A percentile compares a stretch with the other conserved stretches of the same genome.
Conservation (phyloP, 2,329 filamentous ascomycete genomes). For the Colletotrichum navitas region DNA sequence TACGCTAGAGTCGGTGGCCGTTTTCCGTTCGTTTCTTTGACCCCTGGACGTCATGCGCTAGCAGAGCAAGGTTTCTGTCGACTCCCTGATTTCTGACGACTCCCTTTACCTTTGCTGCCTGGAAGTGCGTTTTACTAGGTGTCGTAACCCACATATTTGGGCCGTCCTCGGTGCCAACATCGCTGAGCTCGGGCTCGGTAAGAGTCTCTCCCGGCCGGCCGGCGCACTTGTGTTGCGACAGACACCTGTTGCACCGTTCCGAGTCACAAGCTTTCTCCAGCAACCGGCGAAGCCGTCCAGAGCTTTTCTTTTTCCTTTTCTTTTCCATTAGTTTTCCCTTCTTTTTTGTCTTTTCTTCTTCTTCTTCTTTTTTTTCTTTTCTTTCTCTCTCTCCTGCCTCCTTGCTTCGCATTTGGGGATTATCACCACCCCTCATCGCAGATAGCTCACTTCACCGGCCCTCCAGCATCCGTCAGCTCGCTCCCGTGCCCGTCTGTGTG, state of each 20-base stretch:
- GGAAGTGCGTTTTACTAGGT: slow-evolving; percentile 4
- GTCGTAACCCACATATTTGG: background rate
- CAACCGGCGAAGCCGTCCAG: background rate
- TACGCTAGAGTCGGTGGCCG: background rate
- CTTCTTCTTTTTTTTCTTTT: slow-evolving; percentile 5
- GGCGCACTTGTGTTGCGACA: slow-evolving; percentile 1
- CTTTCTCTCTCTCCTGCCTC: background rate
- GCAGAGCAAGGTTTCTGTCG: slow-evolving; percentile 1
- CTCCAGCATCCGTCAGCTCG: background rate
- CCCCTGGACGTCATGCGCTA: slow-evolving; percentile 14
- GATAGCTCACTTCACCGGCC: background rate
- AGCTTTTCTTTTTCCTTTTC: slow-evolving; percentile 16
- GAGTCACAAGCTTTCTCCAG: slow-evolving; percentile 25
- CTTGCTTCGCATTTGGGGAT: too few relatives aligned
- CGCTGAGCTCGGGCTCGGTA: slow-evolving; percentile 8
- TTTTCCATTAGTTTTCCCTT: too few relatives aligned
- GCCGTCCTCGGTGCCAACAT: slow-evolving; percentile 11
- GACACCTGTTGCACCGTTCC: slow-evolving; percentile 6
- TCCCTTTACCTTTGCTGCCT: background rate
- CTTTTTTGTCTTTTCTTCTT: slow-evolving; percentile 15
- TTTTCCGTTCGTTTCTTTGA: slow-evolving; percentile 31
- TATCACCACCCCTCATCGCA: slow-evolving; percentile 6
- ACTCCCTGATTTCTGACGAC: background rate
- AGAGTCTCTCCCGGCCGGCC: slow-evolving; percentile 12
- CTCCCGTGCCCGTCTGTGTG: background rate